Percentiles rank a stretch among this genome's conserved stretches.
Conservation (phyloP, 164 flowering plant species). For the Aristolochia californica region DNA sequence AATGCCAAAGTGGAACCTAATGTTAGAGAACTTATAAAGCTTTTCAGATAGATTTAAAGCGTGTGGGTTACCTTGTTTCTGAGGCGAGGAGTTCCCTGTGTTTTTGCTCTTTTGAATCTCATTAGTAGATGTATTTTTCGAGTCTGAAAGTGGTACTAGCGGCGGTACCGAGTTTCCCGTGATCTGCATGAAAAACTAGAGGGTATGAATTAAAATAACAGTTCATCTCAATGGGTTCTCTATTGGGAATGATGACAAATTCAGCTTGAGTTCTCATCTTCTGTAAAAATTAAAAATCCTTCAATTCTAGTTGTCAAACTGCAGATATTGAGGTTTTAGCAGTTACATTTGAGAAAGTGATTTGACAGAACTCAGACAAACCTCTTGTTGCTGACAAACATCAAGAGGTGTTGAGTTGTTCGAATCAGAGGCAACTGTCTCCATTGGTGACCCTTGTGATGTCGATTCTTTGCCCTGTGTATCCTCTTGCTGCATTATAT, state of each 20-base stretch:
- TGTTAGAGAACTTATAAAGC: too few relatives aligned
- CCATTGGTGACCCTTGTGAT: conserved; percentile 20
- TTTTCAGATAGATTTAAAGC: too few relatives aligned
- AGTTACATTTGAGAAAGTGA: not conserved
- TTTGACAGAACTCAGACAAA: conserved; percentile 1
- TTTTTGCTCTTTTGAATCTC: not conserved
- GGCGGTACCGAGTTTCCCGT: not conserved
- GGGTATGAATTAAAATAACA: too few relatives aligned
- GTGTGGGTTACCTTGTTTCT: conserved; percentile 1
- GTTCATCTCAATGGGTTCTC: too few relatives aligned
- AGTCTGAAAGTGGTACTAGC: too few relatives aligned
- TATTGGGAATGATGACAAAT: too few relatives aligned
- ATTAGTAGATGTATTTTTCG: too few relatives aligned
- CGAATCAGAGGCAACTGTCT: conserved; percentile 19
- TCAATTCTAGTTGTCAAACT: too few relatives aligned
- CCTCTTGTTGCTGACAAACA: conserved; percentile 4
- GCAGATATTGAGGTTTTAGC: not conserved
- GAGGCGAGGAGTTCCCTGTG: not conserved
- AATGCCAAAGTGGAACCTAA: too few relatives aligned
- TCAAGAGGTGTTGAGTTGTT: conserved; percentile 19
- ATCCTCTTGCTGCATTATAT: conserved; percentile 17
- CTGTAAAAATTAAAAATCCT: too few relatives aligned
- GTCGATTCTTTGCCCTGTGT: conserved; percentile 10
- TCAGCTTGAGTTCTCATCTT: too few relatives aligned
- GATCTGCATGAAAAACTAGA: conserved; percentile 2